Evolutionary conservation across 202 grass and related monocot genomes (phyloP), one percentile per base, ranked within the genome.

Genomic region (Panicum virgatum): DNA sequence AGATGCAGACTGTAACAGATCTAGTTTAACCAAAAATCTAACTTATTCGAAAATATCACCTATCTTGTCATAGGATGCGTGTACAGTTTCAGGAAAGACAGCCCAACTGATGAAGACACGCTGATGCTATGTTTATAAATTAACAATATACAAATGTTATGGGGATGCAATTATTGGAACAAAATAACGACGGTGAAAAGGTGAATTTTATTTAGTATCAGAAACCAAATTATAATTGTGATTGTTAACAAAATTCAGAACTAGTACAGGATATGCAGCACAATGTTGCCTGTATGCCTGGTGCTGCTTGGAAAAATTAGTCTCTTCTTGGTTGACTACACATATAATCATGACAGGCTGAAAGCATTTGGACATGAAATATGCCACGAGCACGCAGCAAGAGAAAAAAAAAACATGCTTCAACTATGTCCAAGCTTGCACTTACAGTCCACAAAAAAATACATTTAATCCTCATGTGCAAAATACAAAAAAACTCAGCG

Each of bases 11-110:
- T 62, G 12, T 13, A 53, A 70, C n/a, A 78, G 16, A 30, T 69
- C 43, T 30, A 59, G 5, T 40, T 50, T 34, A 32, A 63, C 39
- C 10, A 64, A 4, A 23, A 74, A 30, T 10, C 46, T 75, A 40
- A 53, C 63, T 88, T 52, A 14, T 54, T 20, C 45, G 54, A 68
- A 78, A 67, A 74, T 45, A 56, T 26, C 0, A 60, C 69, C 64
- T 52, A 37, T 69, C 22, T 44, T 75, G 62, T 79, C 64, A 69
- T 10, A 60, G 38, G 23, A 47, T 2, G 19, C 4, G 12, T 32
- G 45, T 40, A 68, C 79, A 80, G 19, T 75, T 83, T 46, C 51
- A 62, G 51, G 42, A 64, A 75, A 88, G 19, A 44, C 25, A 54
- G 11, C 69, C 61, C 44, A 36, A 84, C 36, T 26, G 61, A 77